A percentile compares a stretch with the other conserved stretches of the same genome.
phyloP scores from a whole-genome alignment of 169 alveolate genomes.

The Plasmodium blacklocki region DNA sequence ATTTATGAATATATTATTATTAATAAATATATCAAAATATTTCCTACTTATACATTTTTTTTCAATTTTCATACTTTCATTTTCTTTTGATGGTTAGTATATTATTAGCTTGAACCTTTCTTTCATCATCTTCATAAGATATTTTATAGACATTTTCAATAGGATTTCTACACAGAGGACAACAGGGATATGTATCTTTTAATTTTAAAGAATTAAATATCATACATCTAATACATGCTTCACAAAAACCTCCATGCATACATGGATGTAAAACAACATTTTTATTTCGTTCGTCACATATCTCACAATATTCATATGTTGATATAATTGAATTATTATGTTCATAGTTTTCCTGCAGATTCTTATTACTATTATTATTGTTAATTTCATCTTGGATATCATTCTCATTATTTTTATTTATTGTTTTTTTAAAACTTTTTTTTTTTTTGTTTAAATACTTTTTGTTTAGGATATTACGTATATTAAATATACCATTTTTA shows the following conservation, averaged over 20 bases:
- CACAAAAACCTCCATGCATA: constrained; percentile 78
- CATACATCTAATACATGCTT: constrained; percentile 66
- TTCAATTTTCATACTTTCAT: background rate
- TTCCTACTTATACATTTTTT: too few relatives aligned
- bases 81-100: constrained; percentile 39
- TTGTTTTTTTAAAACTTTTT: background rate
- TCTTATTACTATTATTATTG: constrained; percentile 1
- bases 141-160: constrained; percentile 71
- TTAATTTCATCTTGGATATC: constrained; percentile 3
- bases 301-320: constrained; percentile 68
- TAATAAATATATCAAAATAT: too few relatives aligned
- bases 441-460: constrained; percentile 14
- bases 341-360: background rate
- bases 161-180: constrained; percentile 67
- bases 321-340: background rate
- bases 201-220: constrained; percentile 38
- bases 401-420: constrained; percentile 1
- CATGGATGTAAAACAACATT: constrained; percentile 74
- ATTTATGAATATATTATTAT: too few relatives aligned
- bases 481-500: constrained; percentile 29
- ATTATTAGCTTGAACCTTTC: constrained; percentile 33
- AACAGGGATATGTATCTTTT: constrained; percentile 42
- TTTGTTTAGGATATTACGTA: constrained; percentile 33
- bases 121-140: constrained; percentile 40
- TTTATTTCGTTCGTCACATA: constrained; percentile 71